Conservation (phyloP, 1,139 yeast genomes). For the Yamadazyma blattariae region DNA sequence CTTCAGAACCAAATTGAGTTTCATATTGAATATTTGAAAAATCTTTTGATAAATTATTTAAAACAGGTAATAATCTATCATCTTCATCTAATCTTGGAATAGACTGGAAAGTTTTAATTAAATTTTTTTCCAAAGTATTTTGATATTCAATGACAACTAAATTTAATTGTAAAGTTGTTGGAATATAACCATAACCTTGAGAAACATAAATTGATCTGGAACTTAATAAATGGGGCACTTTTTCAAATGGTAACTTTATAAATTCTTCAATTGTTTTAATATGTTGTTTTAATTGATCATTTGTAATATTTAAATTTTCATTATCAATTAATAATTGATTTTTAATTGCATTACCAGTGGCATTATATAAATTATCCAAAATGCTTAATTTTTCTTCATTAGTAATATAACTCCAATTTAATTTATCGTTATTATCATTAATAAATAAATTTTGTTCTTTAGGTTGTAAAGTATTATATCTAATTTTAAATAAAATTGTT, state of each 20-base stretch:
- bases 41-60: slow-evolving; percentile 75
- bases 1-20: slow-evolving; percentile 22
- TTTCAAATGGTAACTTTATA: slow-evolving; percentile 84
- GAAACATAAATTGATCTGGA: slow-evolving; percentile 64
- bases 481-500: slow-evolving; percentile 64
- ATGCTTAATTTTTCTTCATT: slow-evolving; percentile 57
- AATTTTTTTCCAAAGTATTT: slow-evolving; percentile 47
- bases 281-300: slow-evolving; percentile 42
- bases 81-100: slow-evolving; percentile 89
- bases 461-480: slow-evolving; percentile 64
- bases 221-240: slow-evolving; percentile 72
- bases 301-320: slow-evolving; percentile 27
- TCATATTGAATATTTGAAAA: slow-evolving; percentile 60
- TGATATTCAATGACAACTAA: slow-evolving; percentile 67
- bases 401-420: slow-evolving; percentile 70
- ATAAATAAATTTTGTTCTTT: slow-evolving; percentile 75
- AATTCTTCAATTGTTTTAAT: slow-evolving; percentile 54
- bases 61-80: slow-evolving; percentile 79
- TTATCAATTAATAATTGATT: slow-evolving; percentile 29
- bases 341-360: slow-evolving; percentile 40
- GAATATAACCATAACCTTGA: slow-evolving; percentile 79
- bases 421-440: slow-evolving; percentile 44
- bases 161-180: slow-evolving; percentile 74
- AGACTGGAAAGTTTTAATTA: slow-evolving; percentile 70
- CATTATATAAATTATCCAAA: slow-evolving; percentile 51